These are phyloP conservation scores for Cyanophora paradoxa DNA, from an alignment of 78 protist species.

Conservation along the genomic window DNA sequence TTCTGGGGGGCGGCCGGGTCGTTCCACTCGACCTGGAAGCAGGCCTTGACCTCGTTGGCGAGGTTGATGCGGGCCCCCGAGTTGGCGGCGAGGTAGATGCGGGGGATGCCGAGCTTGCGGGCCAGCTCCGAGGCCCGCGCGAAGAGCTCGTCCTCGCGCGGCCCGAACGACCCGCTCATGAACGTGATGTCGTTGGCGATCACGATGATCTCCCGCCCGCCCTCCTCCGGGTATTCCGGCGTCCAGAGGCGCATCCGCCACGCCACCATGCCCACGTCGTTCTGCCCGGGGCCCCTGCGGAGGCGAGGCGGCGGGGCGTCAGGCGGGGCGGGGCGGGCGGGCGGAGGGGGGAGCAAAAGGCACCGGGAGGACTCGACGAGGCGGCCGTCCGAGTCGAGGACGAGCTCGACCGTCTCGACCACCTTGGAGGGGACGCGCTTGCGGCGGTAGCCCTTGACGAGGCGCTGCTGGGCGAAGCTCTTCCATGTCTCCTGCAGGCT, in stretches of 20 bases:
- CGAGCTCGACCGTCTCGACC: conserved; percentile 28
- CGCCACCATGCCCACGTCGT: conserved; percentile 87
- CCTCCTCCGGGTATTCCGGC: conserved; percentile 85
- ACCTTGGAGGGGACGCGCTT: conserved; percentile 13
- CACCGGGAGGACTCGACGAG: neutral
- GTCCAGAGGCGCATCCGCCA: conserved; percentile 68
- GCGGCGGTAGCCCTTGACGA: neutral
- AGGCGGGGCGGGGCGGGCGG: no score
- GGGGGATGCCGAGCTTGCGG: conserved; percentile 71
- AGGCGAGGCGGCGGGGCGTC: no score
- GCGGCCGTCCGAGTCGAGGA: conserved; percentile 11
- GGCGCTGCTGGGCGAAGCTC: neutral
- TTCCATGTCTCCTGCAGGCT: conserved; percentile 38
- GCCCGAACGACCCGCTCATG: conserved; percentile 85
- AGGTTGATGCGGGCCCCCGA: conserved; percentile 96
- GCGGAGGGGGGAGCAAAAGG: no score
- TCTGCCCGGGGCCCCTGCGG: conserved; percentile 30
- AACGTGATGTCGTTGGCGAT: conserved; percentile 94
- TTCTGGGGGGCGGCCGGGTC: conserved; percentile 34
- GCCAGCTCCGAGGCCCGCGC: conserved; percentile 69
- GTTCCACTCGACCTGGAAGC: conserved; percentile 70
- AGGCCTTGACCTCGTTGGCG: conserved; percentile 73
- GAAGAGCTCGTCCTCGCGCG: conserved; percentile 51
- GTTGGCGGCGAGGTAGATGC: conserved; percentile 87
- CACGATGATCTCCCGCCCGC: conserved; percentile 77